Base-by-base conservation (phyloP, 1,284 basidiomycete genomes). In the Moniliophthora roreri region DNA sequence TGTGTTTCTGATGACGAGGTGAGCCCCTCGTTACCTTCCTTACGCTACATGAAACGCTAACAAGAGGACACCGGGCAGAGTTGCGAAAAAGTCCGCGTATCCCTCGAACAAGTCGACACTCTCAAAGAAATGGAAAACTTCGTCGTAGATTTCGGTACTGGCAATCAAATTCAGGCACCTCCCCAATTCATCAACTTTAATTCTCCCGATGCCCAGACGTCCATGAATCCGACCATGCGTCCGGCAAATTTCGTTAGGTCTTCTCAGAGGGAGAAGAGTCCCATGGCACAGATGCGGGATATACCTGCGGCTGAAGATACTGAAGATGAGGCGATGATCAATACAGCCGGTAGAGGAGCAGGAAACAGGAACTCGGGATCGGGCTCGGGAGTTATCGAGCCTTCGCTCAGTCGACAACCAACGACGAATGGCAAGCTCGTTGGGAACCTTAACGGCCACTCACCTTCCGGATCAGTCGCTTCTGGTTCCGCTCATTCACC, bases 1-100 rank as follows among this genome's bases (percentile, higher is more conserved):
- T 99, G 97, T 65, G 95, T 99, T 11, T 80, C 87, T 18, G 96
- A 99, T 66, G 97, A 99, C 66, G 93, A 97, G 80, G 93, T 93
- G 63, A 60, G 87, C 78, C 13, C 53, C 36, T 40, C 32, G 46
- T 48, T 42, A 28, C 37, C 21, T 11, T 51, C 21, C 49, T 38
- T 1, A 16, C 34, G 36, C 41, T 11, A 38, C 36, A 55, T 49
- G 41, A 46, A 49, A 28, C 56, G 47, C 16, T 10, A 46, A 15
- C 16, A 15, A 16, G 15, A 39, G 26, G 37, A n/a, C 52, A 41
- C 41, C 50, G 50, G 28, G 8, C 58, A 96, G 94, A 92, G 92
- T 1, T 96, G 95, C 69, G 95, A 98, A 71, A 82, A 87, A 47
- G 78, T 95, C 47, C 81, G 95, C 47, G 78, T 93, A 28, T 79